Conservation (phyloP, 805 yeast species). For the Spathaspora boniae region DNA sequence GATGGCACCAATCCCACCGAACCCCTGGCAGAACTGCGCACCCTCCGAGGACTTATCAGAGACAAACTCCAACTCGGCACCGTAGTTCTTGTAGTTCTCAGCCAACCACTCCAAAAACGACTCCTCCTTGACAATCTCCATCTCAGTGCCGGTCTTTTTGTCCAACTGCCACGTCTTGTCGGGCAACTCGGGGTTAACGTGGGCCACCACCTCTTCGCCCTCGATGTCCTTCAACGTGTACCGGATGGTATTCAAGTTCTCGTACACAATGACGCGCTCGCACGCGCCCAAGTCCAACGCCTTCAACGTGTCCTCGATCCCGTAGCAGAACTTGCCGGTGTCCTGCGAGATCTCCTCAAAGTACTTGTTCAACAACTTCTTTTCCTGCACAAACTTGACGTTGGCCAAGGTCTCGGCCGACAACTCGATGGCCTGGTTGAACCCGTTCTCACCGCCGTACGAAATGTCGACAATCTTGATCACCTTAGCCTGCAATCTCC, state of each 20-base stretch:
- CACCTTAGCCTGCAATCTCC: slow-evolving; percentile 81
- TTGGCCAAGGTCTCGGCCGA: slow-evolving; percentile 96
- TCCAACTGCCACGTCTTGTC: slow-evolving; percentile 77
- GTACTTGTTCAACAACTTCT: slow-evolving; percentile 86
- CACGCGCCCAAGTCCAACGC: slow-evolving; percentile 96
- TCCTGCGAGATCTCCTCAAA: slow-evolving; percentile 98
- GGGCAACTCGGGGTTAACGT: slow-evolving; percentile 67
- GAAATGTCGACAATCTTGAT: slow-evolving; percentile 94
- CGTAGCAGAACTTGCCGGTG: slow-evolving; percentile 96
- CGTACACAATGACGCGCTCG: slow-evolving; percentile 88
- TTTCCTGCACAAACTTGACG: slow-evolving; percentile 97
- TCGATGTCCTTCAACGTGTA: slow-evolving; percentile 81
- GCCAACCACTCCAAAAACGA: slow-evolving; percentile 96
- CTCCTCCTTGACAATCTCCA: slow-evolving; percentile 84
- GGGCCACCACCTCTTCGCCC: slow-evolving; percentile 70
- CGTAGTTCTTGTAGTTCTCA: slow-evolving; percentile 89
- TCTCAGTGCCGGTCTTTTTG: slow-evolving; percentile 83
- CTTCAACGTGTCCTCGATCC: slow-evolving; percentile 93
- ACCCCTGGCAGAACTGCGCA: slow-evolving; percentile 96
- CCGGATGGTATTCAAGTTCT: slow-evolving; percentile 82
- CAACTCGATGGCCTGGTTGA: slow-evolving; percentile 97
- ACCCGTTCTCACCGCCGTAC: slow-evolving; percentile 99
- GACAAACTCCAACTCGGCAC: slow-evolving; percentile 94
- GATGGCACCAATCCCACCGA: slow-evolving; percentile 98
- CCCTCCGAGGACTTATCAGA: slow-evolving; percentile 97